These are phyloP conservation scores for Claviceps maximensis DNA, from an alignment of 2,329 filamentous ascomycete species.

Conservation along the genomic window DNA sequence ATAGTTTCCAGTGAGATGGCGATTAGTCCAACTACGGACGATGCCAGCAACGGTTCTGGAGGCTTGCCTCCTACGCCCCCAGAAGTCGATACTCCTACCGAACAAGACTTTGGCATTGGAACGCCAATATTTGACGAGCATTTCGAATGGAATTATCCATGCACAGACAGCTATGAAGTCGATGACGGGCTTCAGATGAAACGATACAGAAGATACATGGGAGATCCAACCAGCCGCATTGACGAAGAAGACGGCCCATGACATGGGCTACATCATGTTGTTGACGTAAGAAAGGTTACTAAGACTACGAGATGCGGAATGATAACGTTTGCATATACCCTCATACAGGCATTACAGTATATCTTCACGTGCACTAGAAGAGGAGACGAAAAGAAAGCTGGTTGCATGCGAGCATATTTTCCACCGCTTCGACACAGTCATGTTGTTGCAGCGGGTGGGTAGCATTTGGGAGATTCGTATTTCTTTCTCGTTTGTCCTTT, in stretches of 20 bases:
- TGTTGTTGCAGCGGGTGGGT: not conserved
- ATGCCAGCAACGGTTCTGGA: conserved; percentile 18
- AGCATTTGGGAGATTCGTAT: not conserved
- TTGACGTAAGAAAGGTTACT: not conserved
- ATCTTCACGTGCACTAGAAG: not conserved
- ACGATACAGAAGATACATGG: conserved; percentile 20
- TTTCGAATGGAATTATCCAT: conserved; percentile 18
- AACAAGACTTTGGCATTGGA: conserved; percentile 14
- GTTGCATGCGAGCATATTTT: not conserved
- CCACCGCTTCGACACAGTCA: not conserved
- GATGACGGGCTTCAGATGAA: conserved; percentile 24
- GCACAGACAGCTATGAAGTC: conserved; percentile 15
- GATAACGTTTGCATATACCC: not conserved
- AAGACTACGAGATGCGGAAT: not conserved
- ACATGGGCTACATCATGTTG: not conserved
- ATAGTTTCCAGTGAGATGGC: conserved; percentile 21
- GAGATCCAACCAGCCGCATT: conserved; percentile 21
- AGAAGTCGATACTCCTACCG: conserved; percentile 21
- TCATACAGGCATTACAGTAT: not conserved
- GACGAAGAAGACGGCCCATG: conserved; percentile 22
- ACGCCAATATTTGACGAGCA: conserved; percentile 13
- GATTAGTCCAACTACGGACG: conserved; percentile 23
- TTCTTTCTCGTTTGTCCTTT: not conserved
- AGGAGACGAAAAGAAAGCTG: not conserved
- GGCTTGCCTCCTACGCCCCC: conserved; percentile 24